These are phyloP conservation scores for Xylariales sp. DNA, from an alignment of 2,329 filamentous ascomycete genomes.

Conservation along the genomic window DNA sequence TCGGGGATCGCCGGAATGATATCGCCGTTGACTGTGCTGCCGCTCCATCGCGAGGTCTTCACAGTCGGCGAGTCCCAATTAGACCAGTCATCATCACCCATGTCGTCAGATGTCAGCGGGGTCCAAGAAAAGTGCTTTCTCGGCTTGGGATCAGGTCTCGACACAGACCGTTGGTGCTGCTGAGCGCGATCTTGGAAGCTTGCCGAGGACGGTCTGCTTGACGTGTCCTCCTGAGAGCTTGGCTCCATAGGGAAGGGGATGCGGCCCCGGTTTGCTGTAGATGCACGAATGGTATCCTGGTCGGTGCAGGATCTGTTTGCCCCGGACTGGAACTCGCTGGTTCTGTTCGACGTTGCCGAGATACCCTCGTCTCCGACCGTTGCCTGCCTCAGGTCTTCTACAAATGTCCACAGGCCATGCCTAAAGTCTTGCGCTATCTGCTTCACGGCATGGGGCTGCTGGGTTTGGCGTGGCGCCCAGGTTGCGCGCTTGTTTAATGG, in stretches of 20 bases:
- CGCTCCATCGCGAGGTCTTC: slow-evolving; percentile 60
- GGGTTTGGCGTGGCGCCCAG: slow-evolving; percentile 51
- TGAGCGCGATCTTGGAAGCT: slow-evolving; percentile 23
- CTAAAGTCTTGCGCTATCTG: slow-evolving; percentile 87
- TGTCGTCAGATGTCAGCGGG: slow-evolving; percentile 50
- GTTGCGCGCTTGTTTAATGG: slow-evolving; percentile 51
- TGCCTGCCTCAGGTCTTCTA: slow-evolving; percentile 91
- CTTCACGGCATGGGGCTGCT: slow-evolving; percentile 48
- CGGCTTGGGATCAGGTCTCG: slow-evolving; percentile 33
- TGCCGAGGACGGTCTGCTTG: slow-evolving; percentile 27
- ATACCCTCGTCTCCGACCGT: slow-evolving; percentile 92
- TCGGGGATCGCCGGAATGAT: slow-evolving; percentile 41
- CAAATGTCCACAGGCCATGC: slow-evolving; percentile 86
- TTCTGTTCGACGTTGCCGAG: slow-evolving; percentile 43
- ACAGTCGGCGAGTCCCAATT: slow-evolving; percentile 56
- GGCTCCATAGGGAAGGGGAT: slow-evolving; percentile 38
- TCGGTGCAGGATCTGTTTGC: slow-evolving; percentile 25
- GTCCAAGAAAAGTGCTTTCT: slow-evolving; percentile 57
- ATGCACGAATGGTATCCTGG: slow-evolving; percentile 45
- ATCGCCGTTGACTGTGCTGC: slow-evolving; percentile 50
- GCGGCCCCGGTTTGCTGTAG: slow-evolving; percentile 34
- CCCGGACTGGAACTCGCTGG: slow-evolving; percentile 26
- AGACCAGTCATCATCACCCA: slow-evolving; percentile 60
- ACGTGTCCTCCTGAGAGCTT: slow-evolving; percentile 25
- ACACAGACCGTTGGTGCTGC: slow-evolving; percentile 23